Base-by-base conservation (phyloP, 768 basidiomycete species). In the Strobilomyces echinocephalus region DNA sequence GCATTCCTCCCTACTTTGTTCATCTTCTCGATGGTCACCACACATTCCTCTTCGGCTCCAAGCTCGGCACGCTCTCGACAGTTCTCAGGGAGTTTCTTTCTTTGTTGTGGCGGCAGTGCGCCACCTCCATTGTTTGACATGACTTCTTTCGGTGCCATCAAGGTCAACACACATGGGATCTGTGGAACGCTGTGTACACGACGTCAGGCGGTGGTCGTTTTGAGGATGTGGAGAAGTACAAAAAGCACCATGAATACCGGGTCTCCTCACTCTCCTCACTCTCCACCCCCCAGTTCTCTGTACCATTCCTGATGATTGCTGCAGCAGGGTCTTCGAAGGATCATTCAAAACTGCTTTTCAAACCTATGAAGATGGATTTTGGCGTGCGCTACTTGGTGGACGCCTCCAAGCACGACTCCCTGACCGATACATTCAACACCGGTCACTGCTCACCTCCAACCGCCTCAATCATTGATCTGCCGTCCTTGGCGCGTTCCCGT, bases 1-100 rank as follows among this genome's bases (percentile, higher is more conserved):
- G 30, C 40, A 42, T 44, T n/a, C 42, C 42, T 46, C 31, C 44
- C 11, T 54, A 45, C 58, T 69, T 69, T 71, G 61, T 71, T 45
- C 51, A 30, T 46, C 57, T 48, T 55, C 24, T 42, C 55, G 39
- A 59, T 46, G 34, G 47, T 47, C 52, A 20, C 55, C 44, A 55
- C 46, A n/a, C 28, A 31, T 39, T 30, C 35, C 48, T 30, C 28
- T 45, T 55, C 33, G 31, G 34, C 30, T 34, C 24, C 20, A 39
- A 42, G n/a, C 50, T 20, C 43, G 10, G n/a, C 50, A n/a, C 43
- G 10, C 15, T 52, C n/a, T n/a, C n/a, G 33, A 46, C 35, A 49
- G 24, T 49, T 51, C 53, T 55, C 53, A 52, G 39, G 47, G 15
- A 55, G 24, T 42, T 35, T 18, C 42, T 54, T 57, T 50, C 46